Base-by-base conservation (phyloP, 2,329 filamentous ascomycete species). In the Pseudogymnoascus sp. region DNA sequence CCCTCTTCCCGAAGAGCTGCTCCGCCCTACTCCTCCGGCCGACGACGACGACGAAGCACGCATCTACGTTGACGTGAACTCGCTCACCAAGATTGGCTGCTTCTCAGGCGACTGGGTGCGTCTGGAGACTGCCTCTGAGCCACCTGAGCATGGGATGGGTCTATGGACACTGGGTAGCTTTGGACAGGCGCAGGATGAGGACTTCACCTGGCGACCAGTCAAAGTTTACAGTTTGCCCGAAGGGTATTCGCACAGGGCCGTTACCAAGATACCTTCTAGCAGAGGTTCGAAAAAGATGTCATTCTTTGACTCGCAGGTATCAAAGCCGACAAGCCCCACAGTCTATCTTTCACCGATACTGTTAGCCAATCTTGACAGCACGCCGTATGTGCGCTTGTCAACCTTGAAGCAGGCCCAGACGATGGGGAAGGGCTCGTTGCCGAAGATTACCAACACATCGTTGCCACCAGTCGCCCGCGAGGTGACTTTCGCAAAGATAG, bases 41-140 rank as follows among this genome's bases (percentile, higher is more conserved):
- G 83, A 85, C 26, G 92, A 97, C 64, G 94, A 99, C 64, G 92
- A 96, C 66, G 88, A 95, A 68, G 87, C 90, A 1, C 86, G 94
- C 57, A 83, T 97, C 1, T 99, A 93, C 69, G 92, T 99, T 4
- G 92, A 97, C 68, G 88, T 95, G 6, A 87, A 84, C 62, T 90
- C 90, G 1, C 76, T 99, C 17, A 88, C 90, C 11, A 92, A 92
- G 67, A 88, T 99, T 60, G 92, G 93, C 13, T 97, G 93, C 73
- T 99, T 99, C 71, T 97, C 93, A 0, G 94, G 94, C 31, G 94
- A 99, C 71, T 99, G 94, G 94, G 91, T 96, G 9, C 86, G 88
- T 21, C 79, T 97, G 9, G 91, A 96, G 74, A 81, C 84, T 5
- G 83, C 89, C 0, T 82, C 89, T 66, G 90, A 92, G 70, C 88